A percentile compares a stretch with the other conserved stretches of the same genome.
phyloP scores from a whole-genome alignment of 1,139 yeast genomes.

The Chernovozyma sophiae-reginae region DNA sequence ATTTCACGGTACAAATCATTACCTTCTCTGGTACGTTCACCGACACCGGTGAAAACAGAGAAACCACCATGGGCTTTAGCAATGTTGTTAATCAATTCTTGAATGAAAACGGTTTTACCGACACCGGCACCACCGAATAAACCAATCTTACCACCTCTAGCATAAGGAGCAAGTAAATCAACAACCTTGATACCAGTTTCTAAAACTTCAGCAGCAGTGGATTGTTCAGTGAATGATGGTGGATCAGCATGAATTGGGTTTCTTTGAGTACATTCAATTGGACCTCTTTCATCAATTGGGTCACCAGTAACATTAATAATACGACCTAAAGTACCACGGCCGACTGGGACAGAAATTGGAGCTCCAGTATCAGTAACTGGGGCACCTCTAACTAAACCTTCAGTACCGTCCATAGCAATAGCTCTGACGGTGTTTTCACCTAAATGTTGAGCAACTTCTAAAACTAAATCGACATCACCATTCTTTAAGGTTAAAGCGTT shows the following conservation, averaged over 20 bases:
- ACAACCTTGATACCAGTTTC: constrained; percentile 99
- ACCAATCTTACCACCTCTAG: constrained; percentile 99
- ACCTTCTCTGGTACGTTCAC: constrained; percentile 99
- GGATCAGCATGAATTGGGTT: constrained; percentile 99
- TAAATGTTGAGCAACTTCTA: constrained; percentile 98
- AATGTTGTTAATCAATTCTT: constrained; percentile 98
- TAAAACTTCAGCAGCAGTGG: constrained; percentile 95
- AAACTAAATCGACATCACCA: constrained; percentile 70
- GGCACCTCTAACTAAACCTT: constrained; percentile 99
- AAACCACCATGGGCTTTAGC: constrained; percentile 99
- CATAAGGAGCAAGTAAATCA: constrained; percentile 98
- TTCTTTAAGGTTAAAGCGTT: constrained; percentile 88
- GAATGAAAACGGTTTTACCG: constrained; percentile 99
- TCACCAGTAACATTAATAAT: constrained; percentile 98
- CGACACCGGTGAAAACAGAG: constrained; percentile 99
- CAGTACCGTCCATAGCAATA: constrained; percentile 99
- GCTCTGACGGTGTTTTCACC: constrained; percentile 99
- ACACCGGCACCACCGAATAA: constrained; percentile 99
- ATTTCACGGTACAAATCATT: constrained; percentile 99
- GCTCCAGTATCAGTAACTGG: constrained; percentile 91
- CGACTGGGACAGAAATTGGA: constrained; percentile 98
- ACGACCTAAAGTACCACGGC: constrained; percentile 98
- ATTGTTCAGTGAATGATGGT: constrained; percentile 93
- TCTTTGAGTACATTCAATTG: constrained; percentile 85
- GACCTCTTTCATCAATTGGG: constrained; percentile 99